Base-by-base conservation (phyloP, 805 yeast species). In the Myxozyma nipponensis region DNA sequence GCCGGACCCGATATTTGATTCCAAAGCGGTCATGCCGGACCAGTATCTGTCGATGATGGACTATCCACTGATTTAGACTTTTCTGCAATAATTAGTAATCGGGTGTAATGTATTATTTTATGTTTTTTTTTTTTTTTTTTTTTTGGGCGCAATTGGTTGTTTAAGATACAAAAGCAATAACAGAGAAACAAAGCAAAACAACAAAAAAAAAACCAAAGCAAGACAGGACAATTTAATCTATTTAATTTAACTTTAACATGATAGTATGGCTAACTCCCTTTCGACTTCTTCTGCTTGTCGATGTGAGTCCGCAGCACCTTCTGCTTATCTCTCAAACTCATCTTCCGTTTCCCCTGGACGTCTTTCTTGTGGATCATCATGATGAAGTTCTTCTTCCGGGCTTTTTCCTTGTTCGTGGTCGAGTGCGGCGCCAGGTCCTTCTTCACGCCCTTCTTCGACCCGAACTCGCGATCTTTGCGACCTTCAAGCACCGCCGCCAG, bases 321-420 rank as follows among this genome's bases (percentile, higher is more conserved):
- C 69, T 90, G 97, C 69, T 88, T 83, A 68, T 93, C 98, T 62
- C 96, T 77, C 62, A 93, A 74, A 50, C 96, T 86, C 77, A 84
- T 75, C 72, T 83, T 86, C 57, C 84, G 90, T 70, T 93, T 93
- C 57, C 98, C 98, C 69, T 86, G 95, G 36, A 93, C 98, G 44
- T 86, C 82, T 63, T 81, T 81, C 73, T 91, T 93, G 71, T 93
- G 99, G 61, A 93, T 86, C 91, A 86, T 86, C 99, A 93, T 93
- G 66, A 93, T 91, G 66, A 89, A 93, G 72, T 93, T 93, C 96
- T 93, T 93, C 88, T 88, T 88, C 69, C 98, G 79, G 22, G 89
- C 95, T 79, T 93, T 93, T 71, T 95, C 97, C 70, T 81, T 82
- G 69, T 93, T 93, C 1, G 99, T 93, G 9, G 98, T 90, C 25